These are phyloP conservation scores for Syzygium grande DNA, from an alignment of 345 rosid species.

Conservation along the genomic window DNA sequence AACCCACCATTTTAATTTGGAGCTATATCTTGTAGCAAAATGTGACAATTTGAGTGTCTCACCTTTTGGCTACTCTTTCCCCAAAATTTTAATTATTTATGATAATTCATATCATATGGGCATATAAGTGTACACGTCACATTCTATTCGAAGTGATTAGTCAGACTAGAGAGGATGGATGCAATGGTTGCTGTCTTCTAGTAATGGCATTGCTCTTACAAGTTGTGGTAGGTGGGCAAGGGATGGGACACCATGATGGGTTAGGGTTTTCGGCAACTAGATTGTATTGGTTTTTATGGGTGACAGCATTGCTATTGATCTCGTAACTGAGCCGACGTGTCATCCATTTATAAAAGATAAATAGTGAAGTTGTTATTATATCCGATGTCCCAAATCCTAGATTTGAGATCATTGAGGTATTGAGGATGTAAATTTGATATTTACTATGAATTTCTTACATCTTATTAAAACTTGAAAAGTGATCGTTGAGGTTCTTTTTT, in stretches of 20 bases:
- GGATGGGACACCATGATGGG: slow-evolving; percentile 7
- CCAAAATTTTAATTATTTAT: not conserved
- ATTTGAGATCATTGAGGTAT: not conserved
- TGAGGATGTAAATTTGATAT: not conserved
- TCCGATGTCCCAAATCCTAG: not conserved
- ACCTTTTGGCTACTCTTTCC: not conserved
- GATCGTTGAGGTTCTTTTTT: not conserved
- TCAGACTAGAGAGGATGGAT: slow-evolving; percentile 2
- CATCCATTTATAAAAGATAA: not conserved
- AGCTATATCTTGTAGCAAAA: not conserved
- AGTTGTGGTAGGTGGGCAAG: not conserved
- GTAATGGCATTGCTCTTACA: not conserved
- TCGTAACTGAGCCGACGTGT: not conserved
- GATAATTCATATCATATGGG: not conserved
- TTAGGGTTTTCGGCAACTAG: not conserved
- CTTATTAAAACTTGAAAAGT: not conserved
- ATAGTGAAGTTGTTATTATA: not conserved
- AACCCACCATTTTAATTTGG: not conserved
- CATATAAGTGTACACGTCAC: not conserved
- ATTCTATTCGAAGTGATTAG: slow-evolving; percentile 1
- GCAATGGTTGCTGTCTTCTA: not conserved
- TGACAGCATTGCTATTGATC: not conserved
- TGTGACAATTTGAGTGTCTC: not conserved
- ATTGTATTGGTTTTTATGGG: not conserved
- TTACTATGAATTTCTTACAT: not conserved